Conservation (phyloP, 306 rosid species). For the Phaseolus lunatus region DNA sequence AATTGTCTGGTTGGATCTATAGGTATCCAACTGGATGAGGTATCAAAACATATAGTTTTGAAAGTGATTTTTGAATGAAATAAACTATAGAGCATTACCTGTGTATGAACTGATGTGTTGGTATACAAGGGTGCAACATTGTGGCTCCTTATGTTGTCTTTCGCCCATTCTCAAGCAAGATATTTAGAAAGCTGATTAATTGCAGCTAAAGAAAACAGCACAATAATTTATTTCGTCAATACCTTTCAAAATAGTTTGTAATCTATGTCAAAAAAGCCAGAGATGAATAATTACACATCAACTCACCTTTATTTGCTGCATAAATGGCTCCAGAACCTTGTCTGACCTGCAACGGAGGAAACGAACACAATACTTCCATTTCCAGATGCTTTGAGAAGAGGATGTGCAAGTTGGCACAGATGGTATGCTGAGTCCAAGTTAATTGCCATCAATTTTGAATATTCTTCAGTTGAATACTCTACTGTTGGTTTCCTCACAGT, state of each 20-base stretch:
- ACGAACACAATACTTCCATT: conserved; percentile 85
- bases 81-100: conserved; percentile 47
- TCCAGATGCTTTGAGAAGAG: conserved; percentile 85
- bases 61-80: too few relatives aligned
- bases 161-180: conserved; percentile 97
- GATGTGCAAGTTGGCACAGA: conserved; percentile 70
- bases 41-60: too few relatives aligned
- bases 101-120: conserved; percentile 66
- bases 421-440: conserved; percentile 81
- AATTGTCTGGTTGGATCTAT: too few relatives aligned
- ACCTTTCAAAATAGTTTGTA: conserved; percentile 1
- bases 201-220: conserved; percentile 70
- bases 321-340: conserved; percentile 67
- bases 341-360: conserved; percentile 73
- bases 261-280: conserved; percentile 28
- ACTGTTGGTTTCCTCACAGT: conserved; percentile 80
- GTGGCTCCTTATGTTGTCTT: conserved; percentile 85
- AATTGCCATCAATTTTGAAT: conserved; percentile 58
- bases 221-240: conserved; percentile 18
- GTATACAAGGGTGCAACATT: conserved; percentile 89
- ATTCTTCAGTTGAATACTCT: conserved; percentile 74
- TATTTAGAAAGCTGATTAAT: conserved; percentile 76
- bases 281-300: conserved; percentile 23
- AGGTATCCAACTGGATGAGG: too few relatives aligned
- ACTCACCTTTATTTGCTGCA: conserved; percentile 77